Evolutionary conservation across 805 yeast genomes (phyloP).

Genomic region (Ogataea glucozyma): DNA sequence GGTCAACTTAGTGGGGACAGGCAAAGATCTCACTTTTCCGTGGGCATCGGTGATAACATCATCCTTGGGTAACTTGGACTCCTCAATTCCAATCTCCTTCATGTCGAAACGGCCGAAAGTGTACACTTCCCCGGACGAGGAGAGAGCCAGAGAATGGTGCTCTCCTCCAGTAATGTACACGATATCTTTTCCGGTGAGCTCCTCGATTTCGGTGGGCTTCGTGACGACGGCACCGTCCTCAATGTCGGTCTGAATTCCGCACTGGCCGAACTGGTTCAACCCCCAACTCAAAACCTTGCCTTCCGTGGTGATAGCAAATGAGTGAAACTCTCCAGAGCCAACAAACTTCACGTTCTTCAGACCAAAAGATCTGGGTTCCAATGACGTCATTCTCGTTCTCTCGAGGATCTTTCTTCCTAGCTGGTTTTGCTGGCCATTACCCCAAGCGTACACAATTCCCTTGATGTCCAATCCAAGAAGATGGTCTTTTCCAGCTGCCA

Average conservation of each 20-base stretch:
- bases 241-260: conserved; percentile 76
- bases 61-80: conserved; percentile 63
- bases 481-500: conserved; percentile 94
- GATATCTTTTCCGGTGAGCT: conserved; percentile 59
- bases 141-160: conserved; percentile 83
- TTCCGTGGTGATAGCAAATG: conserved; percentile 81
- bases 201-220: conserved; percentile 72
- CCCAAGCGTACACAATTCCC: conserved; percentile 96
- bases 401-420: conserved; percentile 84
- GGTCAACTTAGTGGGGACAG: conserved; percentile 72
- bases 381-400: conserved; percentile 69
- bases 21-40: conserved; percentile 81
- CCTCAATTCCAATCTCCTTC: conserved; percentile 85
- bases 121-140: conserved; percentile 70
- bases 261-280: conserved; percentile 93
- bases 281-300: conserved; percentile 90
- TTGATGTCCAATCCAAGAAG: conserved; percentile 76
- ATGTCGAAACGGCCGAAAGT: conserved; percentile 92
- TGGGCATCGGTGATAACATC: conserved; percentile 72
- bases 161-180: conserved; percentile 84
- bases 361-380: conserved; percentile 84
- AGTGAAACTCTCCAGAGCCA: conserved; percentile 93
- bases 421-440: conserved; percentile 92
- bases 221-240: conserved; percentile 84
- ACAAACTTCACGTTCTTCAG: conserved; percentile 74